These are phyloP conservation scores for Lactifluus hygrophoroides DNA, from an alignment of 768 basidiomycete species.

Conservation along the genomic window DNA sequence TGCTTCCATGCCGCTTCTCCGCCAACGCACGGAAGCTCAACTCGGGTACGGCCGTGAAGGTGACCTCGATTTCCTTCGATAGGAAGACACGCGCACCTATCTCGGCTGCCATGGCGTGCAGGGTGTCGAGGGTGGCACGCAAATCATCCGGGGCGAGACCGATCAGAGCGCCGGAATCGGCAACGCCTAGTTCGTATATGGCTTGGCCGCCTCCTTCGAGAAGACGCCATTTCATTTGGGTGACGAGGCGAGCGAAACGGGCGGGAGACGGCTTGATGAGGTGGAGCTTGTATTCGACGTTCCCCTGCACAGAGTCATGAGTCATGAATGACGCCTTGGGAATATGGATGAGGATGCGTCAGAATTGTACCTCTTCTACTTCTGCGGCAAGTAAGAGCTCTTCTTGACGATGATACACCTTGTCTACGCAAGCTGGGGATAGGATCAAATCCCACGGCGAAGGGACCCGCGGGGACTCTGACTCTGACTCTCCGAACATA, in stretches of 20 bases:
- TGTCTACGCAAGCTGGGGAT: conserved; percentile 34
- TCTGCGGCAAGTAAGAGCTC: conserved; percentile 53
- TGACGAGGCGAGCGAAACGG: conserved; percentile 78
- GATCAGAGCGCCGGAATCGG: conserved; percentile 81
- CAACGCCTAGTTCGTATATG: conserved; percentile 53
- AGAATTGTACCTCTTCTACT: conserved; percentile 46
- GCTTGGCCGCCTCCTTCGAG: conserved; percentile 49
- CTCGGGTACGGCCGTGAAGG: conserved; percentile 33
- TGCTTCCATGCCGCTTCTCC: conserved; percentile 25
- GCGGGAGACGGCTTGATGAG: conserved; percentile 68
- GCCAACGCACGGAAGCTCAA: conserved; percentile 32
- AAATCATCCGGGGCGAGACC: conserved; percentile 70
- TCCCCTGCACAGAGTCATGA: conserved; percentile 49
- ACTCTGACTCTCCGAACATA: conserved; percentile 84
- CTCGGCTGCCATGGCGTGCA: conserved; percentile 91
- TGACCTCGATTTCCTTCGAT: conserved; percentile 79
- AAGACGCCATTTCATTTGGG: conserved; percentile 90
- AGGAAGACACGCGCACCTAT: conserved; percentile 89
- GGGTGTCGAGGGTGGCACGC: conserved; percentile 72
- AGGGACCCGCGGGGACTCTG: conserved; percentile 69
- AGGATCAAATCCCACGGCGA: conserved; percentile 79
- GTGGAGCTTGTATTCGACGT: conserved; percentile 92
- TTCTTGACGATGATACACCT: conserved; percentile 24
- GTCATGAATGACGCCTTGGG: neutral
- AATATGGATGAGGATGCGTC: neutral